Evolutionary conservation across 805 yeast species (phyloP).

Genomic region (Kockiozyma suomiensis): DNA sequence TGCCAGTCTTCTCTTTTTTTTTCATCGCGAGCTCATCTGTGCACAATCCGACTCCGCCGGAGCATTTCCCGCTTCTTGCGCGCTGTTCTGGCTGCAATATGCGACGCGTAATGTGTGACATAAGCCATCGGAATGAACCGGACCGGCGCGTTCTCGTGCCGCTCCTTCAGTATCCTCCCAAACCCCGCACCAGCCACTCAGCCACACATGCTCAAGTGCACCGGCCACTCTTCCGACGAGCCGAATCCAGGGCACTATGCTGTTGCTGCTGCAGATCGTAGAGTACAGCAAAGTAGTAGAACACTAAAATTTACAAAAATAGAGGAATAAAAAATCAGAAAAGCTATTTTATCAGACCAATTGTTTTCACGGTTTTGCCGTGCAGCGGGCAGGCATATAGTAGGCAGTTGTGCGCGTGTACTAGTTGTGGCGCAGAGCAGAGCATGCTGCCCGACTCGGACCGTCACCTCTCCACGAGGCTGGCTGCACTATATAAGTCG

Average conservation of each 20-base stretch:
- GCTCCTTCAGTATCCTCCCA: neutral
- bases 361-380: too few species aligned
- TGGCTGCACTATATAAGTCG: neutral
- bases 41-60: too few species aligned
- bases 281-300: too few species aligned
- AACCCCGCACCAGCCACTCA: constrained; percentile 9
- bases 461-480: constrained; percentile 1
- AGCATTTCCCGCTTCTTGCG: neutral
- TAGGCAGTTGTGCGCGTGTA: neutral
- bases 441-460: neutral
- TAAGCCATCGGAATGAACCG: constrained; percentile 4
- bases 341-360: too few species aligned
- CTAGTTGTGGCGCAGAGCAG: constrained; percentile 5
- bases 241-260: too few species aligned
- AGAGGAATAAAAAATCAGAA: too few species aligned
- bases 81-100: neutral
- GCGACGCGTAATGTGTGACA: neutral
- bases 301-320: too few species aligned
- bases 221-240: constrained; percentile 12
- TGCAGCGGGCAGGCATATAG: too few species aligned
- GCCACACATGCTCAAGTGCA: constrained; percentile 8
- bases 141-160: constrained; percentile 5
- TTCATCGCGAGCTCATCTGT: too few species aligned
- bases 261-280: too few species aligned
- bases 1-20: too few species aligned